Conservation (phyloP, 2,329 filamentous ascomycete genomes). For the Pyricularia grisea region DNA sequence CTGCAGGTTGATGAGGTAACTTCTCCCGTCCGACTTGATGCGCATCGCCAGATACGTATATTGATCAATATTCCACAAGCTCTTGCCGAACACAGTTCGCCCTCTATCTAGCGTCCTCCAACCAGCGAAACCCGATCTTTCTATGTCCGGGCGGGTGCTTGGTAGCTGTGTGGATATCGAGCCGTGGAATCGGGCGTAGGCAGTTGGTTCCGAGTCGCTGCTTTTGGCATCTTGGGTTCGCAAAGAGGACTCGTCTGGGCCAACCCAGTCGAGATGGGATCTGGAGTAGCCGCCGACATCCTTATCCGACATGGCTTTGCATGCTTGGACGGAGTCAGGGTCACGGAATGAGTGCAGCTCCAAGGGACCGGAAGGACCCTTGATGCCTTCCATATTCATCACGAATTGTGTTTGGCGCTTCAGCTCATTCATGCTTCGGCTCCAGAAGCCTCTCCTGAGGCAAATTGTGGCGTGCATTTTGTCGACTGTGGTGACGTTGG, state of each 20-base stretch:
- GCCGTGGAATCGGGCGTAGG: constrained; percentile 77
- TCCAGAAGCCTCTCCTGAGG: constrained; percentile 44
- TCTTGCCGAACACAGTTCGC: constrained; percentile 74
- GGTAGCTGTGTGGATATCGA: constrained; percentile 82
- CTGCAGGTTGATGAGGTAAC: constrained; percentile 93
- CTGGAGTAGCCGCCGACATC: constrained; percentile 82
- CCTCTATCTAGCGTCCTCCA: constrained; percentile 75
- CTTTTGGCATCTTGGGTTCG: constrained; percentile 6
- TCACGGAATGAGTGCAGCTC: constrained; percentile 55
- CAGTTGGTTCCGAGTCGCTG: constrained; percentile 14
- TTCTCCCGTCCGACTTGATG: constrained; percentile 80
- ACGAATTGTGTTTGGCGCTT: constrained; percentile 46
- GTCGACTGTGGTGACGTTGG: neutral
- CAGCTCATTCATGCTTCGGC: constrained; percentile 51
- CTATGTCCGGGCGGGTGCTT: constrained; percentile 58
- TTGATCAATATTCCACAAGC: constrained; percentile 82
- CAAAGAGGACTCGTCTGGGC: constrained; percentile 11
- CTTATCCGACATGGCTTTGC: constrained; percentile 76
- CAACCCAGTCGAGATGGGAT: constrained; percentile 59
- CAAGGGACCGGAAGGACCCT: constrained; percentile 52
- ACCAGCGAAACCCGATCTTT: constrained; percentile 78
- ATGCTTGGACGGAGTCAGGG: constrained; percentile 34
- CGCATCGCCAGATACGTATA: constrained; percentile 82
- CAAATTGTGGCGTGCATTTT: constrained; percentile 37
- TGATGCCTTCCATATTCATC: constrained; percentile 59